Evolutionary conservation across 441 rosid genomes (phyloP).

Genomic region (Populus hybrid): DNA sequence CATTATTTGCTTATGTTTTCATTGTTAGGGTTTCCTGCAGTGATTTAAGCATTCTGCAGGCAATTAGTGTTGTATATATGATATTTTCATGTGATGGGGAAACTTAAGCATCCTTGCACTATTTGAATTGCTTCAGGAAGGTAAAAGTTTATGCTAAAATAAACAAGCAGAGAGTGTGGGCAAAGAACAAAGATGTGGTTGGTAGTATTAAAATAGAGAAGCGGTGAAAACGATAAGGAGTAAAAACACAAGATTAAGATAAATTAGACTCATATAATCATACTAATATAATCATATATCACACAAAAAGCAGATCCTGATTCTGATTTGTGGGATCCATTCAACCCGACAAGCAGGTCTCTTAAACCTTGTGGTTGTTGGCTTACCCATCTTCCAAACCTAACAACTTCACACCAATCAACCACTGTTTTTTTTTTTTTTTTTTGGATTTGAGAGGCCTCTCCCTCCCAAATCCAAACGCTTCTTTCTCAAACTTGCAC

Average conservation of each 20-base stretch:
- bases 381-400: conserved; percentile 31
- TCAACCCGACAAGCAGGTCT: conserved; percentile 36
- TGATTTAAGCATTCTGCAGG: neutral
- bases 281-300: conserved; percentile 24
- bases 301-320: conserved; percentile 47
- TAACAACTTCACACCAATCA: conserved; percentile 39
- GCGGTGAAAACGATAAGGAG: conserved; percentile 12
- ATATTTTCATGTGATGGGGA: neutral
- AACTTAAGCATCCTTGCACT: conserved; percentile 3
- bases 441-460: neutral
- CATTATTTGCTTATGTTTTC: neutral
- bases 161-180: neutral
- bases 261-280: conserved; percentile 19
- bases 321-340: conserved; percentile 66
- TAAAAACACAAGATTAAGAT: neutral
- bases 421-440: neutral
- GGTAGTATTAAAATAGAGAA: conserved; percentile 1
- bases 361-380: conserved; percentile 42
- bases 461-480: neutral
- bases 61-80: neutral
- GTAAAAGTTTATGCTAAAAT: neutral
- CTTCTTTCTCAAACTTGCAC: neutral
- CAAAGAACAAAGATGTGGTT: neutral
- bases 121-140: neutral
- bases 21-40: neutral